Percentiles rank a stretch among this genome's conserved stretches.
These are phyloP conservation scores for Phoma sp. DNA, from an alignment of 2,329 filamentous ascomycete genomes.

Conservation along the genomic window DNA sequence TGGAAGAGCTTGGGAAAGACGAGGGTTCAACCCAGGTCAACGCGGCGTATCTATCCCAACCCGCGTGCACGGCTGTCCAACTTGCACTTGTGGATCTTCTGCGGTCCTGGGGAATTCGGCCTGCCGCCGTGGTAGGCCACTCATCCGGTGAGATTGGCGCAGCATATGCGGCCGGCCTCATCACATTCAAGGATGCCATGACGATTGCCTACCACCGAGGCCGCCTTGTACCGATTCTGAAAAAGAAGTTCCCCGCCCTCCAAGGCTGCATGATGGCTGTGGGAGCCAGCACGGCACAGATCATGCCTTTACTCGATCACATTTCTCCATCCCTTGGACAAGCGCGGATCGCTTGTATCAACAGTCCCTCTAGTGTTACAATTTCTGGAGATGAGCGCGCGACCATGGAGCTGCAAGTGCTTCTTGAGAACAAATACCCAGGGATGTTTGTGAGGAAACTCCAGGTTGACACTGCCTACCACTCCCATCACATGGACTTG, in stretches of 20 bases:
- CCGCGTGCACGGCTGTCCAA: conserved; percentile 37
- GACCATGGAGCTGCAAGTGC: conserved; percentile 42
- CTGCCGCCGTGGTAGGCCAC: conserved; percentile 37
- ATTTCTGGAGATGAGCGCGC: conserved; percentile 54
- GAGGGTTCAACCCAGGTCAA: conserved; percentile 27
- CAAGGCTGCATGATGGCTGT: conserved; percentile 33
- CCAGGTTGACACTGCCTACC: conserved; percentile 55
- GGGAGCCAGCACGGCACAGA: conserved; percentile 22
- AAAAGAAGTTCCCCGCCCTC: conserved; percentile 24
- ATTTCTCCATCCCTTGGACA: conserved; percentile 15
- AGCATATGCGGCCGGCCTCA: conserved; percentile 34
- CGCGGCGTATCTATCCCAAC: conserved; percentile 33
- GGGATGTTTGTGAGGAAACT: conserved; percentile 50
- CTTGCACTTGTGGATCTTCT: conserved; percentile 36
- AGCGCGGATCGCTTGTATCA: conserved; percentile 41
- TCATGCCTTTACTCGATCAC: conserved; percentile 22
- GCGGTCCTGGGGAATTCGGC: conserved; percentile 31
- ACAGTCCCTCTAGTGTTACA: conserved; percentile 53
- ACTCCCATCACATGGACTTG: conserved; percentile 40
- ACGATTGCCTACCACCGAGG: conserved; percentile 37
- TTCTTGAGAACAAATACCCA: conserved; percentile 45
- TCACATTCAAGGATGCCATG: conserved; percentile 30
- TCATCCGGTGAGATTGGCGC: conserved; percentile 42
- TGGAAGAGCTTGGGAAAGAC: conserved; percentile 32
- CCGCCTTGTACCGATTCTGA: conserved; percentile 27